These are phyloP conservation scores for Geotrichum bryndzae DNA, from an alignment of 1,139 yeast genomes.

Conservation along the genomic window DNA sequence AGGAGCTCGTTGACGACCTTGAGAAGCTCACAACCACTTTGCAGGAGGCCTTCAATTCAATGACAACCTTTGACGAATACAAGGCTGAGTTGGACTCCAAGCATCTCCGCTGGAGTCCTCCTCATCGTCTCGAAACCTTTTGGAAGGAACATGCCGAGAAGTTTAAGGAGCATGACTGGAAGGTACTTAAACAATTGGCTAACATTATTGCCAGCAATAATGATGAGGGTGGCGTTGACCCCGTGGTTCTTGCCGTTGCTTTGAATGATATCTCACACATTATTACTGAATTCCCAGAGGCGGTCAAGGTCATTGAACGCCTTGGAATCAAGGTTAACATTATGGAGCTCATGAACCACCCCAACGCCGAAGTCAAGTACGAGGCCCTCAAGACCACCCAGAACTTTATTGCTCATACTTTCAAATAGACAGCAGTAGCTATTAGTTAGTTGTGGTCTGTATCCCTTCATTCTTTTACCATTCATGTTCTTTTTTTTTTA, in stretches of 20 bases:
- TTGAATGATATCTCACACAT: conserved; percentile 74
- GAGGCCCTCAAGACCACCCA: conserved; percentile 95
- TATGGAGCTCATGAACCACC: conserved; percentile 78
- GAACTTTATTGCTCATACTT: conserved; percentile 74
- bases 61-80: conserved; percentile 92
- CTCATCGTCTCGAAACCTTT: conserved; percentile 79
- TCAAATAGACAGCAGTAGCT: conserved; percentile 25
- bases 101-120: conserved; percentile 84
- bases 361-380: conserved; percentile 82
- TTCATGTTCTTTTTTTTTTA: neutral
- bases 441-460: neutral
- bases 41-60: conserved; percentile 64
- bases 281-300: conserved; percentile 57
- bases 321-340: conserved; percentile 63
- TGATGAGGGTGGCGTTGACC: conserved; percentile 25
- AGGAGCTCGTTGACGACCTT: conserved; percentile 77
- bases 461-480: neutral
- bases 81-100: conserved; percentile 75
- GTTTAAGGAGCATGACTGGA: conserved; percentile 76
- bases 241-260: conserved; percentile 44
- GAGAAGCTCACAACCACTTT: conserved; percentile 51
- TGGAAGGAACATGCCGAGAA: conserved; percentile 78
- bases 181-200: conserved; percentile 54
- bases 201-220: conserved; percentile 29
- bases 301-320: conserved; percentile 44